Percentiles rank a stretch among this genome's conserved stretches.
Evolutionary conservation across 192 early-diverging fungal species (phyloP).

Genomic region (Backusella australiensis): DNA sequence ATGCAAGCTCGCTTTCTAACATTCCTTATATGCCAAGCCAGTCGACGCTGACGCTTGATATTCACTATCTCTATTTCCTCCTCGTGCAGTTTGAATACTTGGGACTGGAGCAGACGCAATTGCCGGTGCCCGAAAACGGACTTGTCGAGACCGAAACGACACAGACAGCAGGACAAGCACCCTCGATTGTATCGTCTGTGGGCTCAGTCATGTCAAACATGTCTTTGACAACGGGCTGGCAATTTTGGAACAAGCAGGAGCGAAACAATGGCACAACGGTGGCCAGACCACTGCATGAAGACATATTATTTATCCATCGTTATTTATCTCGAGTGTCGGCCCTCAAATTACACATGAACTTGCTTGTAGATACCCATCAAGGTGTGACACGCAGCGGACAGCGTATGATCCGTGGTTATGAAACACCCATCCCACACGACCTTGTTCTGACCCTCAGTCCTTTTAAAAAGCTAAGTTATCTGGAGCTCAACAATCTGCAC

Average conservation of each 20-base stretch:
- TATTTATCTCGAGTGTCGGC: conserved; percentile 42
- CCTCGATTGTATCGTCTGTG: conserved; percentile 40
- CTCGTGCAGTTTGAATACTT: conserved; percentile 40
- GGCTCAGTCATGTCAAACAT: conserved; percentile 38
- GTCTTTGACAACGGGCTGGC: conserved; percentile 27
- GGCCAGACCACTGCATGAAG: conserved; percentile 37
- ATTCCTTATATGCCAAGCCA: conserved; percentile 15
- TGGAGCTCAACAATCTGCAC: conserved; percentile 50
- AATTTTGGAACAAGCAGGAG: conserved; percentile 32
- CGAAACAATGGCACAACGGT: background rate
- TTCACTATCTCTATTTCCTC: conserved; percentile 43
- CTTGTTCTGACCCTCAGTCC: conserved; percentile 32
- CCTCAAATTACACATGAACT: conserved; percentile 39
- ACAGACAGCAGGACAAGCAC: conserved; percentile 38
- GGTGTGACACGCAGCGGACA: conserved; percentile 26
- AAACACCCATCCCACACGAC: conserved; percentile 24
- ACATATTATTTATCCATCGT: conserved; percentile 48
- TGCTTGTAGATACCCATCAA: conserved; percentile 18
- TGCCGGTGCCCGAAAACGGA: conserved; percentile 21
- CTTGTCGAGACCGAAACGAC: conserved; percentile 35
- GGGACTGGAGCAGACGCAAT: conserved; percentile 36
- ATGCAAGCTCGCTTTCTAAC: conserved; percentile 22
- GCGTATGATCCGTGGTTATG: conserved; percentile 31
- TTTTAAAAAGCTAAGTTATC: conserved; percentile 43
- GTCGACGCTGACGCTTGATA: conserved; percentile 35